Evolutionary conservation across 768 basidiomycete species (phyloP), one percentile per base, ranked within the genome.

Genomic region (Russula ochroleuca): DNA sequence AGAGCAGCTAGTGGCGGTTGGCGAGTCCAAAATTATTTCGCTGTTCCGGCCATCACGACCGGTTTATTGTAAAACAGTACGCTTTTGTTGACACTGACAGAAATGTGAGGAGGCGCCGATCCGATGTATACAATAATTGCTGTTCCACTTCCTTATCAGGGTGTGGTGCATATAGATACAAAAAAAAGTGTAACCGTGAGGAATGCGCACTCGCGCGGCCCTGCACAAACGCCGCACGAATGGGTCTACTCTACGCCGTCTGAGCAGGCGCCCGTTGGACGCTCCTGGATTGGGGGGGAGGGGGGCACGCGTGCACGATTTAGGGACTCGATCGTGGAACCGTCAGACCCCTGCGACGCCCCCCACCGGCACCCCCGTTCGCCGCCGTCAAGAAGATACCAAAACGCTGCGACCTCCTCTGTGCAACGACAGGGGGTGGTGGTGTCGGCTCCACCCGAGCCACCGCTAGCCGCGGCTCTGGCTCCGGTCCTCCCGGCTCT

Each of bases 351-450:
- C 64, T 53, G 1, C 59, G 54, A 31, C 49, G 59, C 6, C 21
- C 15, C 14, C 53, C 53, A 13, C 53, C 15, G 25, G 48, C 48
- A 49, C 48, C 56, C 19, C 58, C 48, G 2, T 38, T 57, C 4
- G 61, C 31, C 4, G 65, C 53, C 15, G 61, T 63, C 43, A 65
- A 68, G 21, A 68, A 67, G 23, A 68, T 68, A 15, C 67, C 67
- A 41, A 68, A 68, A 6, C 67, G 65, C 40, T 62, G 65, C 13
- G 54, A 50, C 57, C 59, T 59, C 28, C 67, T 59, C 15, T 49
- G 64, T 17, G 45, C 10, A 25, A 54, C 2, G 11, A 66, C 35
- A 7, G 55, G 41, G 1, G 23, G 23, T 37, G 51, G 28, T 21
- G 31, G 25, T 28, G 57, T 57, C 5, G 43, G 52, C 9, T 58